phyloP scores from a whole-genome alignment of 73 alveolate species.

The Blepharisma stoltei region DNA sequence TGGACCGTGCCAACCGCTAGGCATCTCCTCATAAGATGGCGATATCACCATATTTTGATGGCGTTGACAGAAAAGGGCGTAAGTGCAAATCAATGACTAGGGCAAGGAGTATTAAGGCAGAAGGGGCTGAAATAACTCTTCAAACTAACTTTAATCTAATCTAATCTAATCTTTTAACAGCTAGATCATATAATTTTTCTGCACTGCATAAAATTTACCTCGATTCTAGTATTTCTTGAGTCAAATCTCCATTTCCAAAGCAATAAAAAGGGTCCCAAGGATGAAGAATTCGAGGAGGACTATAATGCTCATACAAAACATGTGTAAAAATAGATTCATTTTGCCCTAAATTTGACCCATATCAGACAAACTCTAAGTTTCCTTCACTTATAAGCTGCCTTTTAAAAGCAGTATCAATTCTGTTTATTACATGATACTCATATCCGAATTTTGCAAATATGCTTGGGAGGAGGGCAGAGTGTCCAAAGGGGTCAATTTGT shows the following conservation, averaged over 20 bases:
- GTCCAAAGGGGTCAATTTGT: slow-evolving; percentile 95
- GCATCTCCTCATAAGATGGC: too few relatives aligned
- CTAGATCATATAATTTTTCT: slow-evolving; percentile 27
- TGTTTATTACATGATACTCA: slow-evolving; percentile 79
- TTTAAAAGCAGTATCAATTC: slow-evolving; percentile 81
- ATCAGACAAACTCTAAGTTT: slow-evolving; percentile 82
- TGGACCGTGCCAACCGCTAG: too few relatives aligned
- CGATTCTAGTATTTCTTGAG: not conserved
- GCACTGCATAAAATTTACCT: slow-evolving; percentile 23
- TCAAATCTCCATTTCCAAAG: not conserved
- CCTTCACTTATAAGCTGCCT: slow-evolving; percentile 55
- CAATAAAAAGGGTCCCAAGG: slow-evolving; percentile 11
- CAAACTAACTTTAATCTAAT: too few relatives aligned
- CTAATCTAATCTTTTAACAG: slow-evolving; percentile 33
- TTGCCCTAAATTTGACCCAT: slow-evolving; percentile 40
- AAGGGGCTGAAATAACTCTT: too few relatives aligned
- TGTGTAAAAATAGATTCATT: slow-evolving; percentile 42
- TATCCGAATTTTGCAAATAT: slow-evolving; percentile 86
- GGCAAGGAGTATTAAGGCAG: too few relatives aligned
- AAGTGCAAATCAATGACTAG: too few relatives aligned
- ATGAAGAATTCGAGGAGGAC: slow-evolving; percentile 46
- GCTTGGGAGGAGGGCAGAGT: slow-evolving; percentile 70
- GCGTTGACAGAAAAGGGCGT: too few relatives aligned
- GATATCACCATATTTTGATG: too few relatives aligned
- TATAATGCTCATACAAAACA: slow-evolving; percentile 47